A percentile compares a stretch with the other conserved stretches of the same genome.
Conservation (phyloP, 192 early-diverging fungal species). For the Podila horticola region DNA sequence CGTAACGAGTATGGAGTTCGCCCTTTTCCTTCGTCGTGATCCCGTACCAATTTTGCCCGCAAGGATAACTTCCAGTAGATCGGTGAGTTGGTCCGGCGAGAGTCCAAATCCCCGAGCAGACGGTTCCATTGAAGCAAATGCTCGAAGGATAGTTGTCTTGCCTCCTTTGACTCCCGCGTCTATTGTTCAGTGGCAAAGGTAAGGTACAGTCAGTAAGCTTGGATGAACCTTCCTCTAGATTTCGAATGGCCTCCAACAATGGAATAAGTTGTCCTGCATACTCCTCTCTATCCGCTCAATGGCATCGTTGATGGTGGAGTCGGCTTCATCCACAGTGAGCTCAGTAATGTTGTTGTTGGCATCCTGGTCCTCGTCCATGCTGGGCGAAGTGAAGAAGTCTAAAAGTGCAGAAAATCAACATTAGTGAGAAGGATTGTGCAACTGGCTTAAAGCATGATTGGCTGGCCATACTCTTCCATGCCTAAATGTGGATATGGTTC, state of each 20-base stretch:
- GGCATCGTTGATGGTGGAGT: constrained; percentile 13
- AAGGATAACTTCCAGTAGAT: constrained; percentile 45
- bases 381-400: not conserved
- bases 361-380: not conserved
- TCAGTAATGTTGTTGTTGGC: constrained; percentile 2
- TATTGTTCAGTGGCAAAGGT: constrained; percentile 4
- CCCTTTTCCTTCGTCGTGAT: not conserved
- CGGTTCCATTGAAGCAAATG: constrained; percentile 23
- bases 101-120: constrained; percentile 40
- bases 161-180: constrained; percentile 46
- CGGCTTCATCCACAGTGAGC: constrained; percentile 29
- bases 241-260: too few species aligned
- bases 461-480: not conserved
- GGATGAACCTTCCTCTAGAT: not conserved
- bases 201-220: not conserved
- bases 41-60: constrained; percentile 42
- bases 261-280: not conserved
- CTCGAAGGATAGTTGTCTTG: constrained; percentile 11
- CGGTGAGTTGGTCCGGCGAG: constrained; percentile 23
- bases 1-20: too few species aligned
- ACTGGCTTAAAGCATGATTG: not conserved
- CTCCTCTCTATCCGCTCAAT: constrained; percentile 37
- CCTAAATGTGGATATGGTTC: too few species aligned
- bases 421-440: not conserved
- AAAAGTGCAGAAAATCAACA: not conserved